A percentile compares a stretch with the other conserved stretches of the same genome.
phyloP scores from a whole-genome alignment of 805 yeast genomes.

The Starmerella vaccinii region DNA sequence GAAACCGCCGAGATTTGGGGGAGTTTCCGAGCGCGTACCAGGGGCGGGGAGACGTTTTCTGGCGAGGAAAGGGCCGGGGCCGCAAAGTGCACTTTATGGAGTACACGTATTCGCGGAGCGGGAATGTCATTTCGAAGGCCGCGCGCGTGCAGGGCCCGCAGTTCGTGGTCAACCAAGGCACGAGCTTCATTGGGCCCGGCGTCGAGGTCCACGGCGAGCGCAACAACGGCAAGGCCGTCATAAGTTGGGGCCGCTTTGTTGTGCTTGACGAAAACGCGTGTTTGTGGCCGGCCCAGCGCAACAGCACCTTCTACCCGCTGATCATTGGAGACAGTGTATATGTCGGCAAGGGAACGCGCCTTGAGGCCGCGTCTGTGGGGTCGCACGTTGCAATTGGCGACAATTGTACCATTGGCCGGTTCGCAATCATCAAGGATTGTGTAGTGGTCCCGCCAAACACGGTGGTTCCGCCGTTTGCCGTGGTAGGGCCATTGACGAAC shows the following conservation, averaged over 20 bases:
- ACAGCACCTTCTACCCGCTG: constrained; percentile 29
- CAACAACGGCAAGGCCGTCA: constrained; percentile 27
- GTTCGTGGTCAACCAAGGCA: constrained; percentile 33
- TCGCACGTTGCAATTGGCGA: constrained; percentile 32
- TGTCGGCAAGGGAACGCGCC: constrained; percentile 28
- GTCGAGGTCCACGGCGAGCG: constrained; percentile 32
- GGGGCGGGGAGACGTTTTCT: too few relatives aligned
- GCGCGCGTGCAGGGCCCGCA: constrained; percentile 32
- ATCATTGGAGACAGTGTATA: constrained; percentile 33
- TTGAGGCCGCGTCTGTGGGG: constrained; percentile 35
- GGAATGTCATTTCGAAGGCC: constrained; percentile 19
- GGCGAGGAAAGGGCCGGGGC: too few relatives aligned
- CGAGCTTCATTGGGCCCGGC: constrained; percentile 29
- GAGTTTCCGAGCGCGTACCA: too few relatives aligned
- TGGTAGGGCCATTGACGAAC: constrained; percentile 29
- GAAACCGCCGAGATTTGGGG: neutral
- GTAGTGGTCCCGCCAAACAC: constrained; percentile 30
- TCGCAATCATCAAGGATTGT: constrained; percentile 34
- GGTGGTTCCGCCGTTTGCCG: constrained; percentile 30
- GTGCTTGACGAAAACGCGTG: constrained; percentile 23
- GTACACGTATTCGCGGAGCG: constrained; percentile 14
- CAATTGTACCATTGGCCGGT: constrained; percentile 30
- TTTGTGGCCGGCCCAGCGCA: constrained; percentile 30
- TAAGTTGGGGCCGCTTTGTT: constrained; percentile 33
- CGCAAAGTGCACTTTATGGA: too few relatives aligned